Evolutionary conservation across 495 filamentous ascomycete genomes (phyloP), one percentile per base, ranked within the genome.

Genomic region (Xylaria venustula): DNA sequence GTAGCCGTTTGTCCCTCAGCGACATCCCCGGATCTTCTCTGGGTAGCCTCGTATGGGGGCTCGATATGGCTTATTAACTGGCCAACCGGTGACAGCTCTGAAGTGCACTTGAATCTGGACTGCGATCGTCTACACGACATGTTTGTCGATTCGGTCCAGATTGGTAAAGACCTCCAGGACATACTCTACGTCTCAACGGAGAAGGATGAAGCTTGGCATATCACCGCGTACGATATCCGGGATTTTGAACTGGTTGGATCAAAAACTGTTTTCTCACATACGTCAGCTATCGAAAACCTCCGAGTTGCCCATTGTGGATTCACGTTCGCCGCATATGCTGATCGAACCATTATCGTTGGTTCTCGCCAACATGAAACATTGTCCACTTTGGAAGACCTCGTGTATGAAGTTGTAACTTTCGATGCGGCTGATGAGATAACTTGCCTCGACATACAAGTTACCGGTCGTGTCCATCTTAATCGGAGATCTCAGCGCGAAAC

Each of bases 61-160:
- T 74, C 70, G 23, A 77, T 96, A 19, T 88, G 84, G 73, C 72
- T 83, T 34, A 90, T 92, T 83, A 81, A 96, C 66, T 97, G 91
- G 92, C 81, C 79, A 8, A 79, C 81, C 32, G 87, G 87, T 26
- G 74, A 73, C 22, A 81, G 71, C 36, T 76, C 71, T 34, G 70
- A 71, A 44, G 77, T 71, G 19, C 67, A 78, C 26, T 63, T 78
- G 17, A 52, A 40, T 52, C 55, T 69, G 51, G 65, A 47, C 58
- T 69, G 63, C 37, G 41, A 46, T 34, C 49, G 66, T 40, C 53
- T 69, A 49, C 62, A 58, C 22, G 72, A 77, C 50, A 75, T 84
- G 75, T 69, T 70, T 2, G 71, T 83, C 15, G 76, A 78, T 22
- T 65, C 65, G 19, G 67, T 79, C 46, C 64, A 77, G 22, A 59